Percentiles rank a stretch among this genome's conserved stretches.
Conservation (phyloP, 2,329 filamentous ascomycete genomes). For the Chrysoporthe austroafricana region DNA sequence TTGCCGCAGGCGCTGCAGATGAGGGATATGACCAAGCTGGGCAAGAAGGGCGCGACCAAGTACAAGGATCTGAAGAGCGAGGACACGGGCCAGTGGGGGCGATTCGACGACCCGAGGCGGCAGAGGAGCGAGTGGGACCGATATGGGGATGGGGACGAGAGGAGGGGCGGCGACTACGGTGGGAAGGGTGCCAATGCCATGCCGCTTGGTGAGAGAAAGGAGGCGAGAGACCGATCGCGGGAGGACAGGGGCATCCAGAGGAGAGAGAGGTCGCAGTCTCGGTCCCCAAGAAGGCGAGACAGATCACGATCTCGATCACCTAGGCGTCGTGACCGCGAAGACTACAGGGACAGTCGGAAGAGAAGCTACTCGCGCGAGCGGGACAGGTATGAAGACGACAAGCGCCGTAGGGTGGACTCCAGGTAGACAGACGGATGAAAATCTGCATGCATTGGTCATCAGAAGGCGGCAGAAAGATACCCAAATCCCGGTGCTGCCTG, state of each 20-base stretch:
- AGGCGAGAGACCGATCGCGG: constrained; percentile 39
- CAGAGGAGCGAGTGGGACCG: constrained; percentile 43
- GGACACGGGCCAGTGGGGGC: constrained; percentile 88
- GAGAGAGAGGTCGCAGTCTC: constrained; percentile 46
- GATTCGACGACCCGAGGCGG: constrained; percentile 56
- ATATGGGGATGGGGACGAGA: constrained; percentile 43
- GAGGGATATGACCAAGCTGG: constrained; percentile 90
- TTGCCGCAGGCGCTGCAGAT: constrained; percentile 92
- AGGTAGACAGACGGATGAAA: constrained; percentile 33
- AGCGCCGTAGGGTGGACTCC: constrained; percentile 60
- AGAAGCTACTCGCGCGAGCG: constrained; percentile 60
- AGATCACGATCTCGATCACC: constrained; percentile 56
- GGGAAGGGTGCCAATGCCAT: constrained; percentile 71
- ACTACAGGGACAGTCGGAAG: constrained; percentile 56
- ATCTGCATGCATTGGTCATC: background rate
- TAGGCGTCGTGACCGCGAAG: constrained; percentile 44
- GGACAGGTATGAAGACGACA: constrained; percentile 59
- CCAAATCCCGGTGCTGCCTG: constrained; percentile 27
- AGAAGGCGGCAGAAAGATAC: constrained; percentile 27
- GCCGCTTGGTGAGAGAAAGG: constrained; percentile 67
- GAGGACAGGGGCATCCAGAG: constrained; percentile 38
- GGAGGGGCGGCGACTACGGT: constrained; percentile 39
- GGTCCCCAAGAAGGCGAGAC: constrained; percentile 53
- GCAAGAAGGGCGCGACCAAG: constrained; percentile 86
- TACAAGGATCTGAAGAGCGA: constrained; percentile 88